Evolutionary conservation across 768 basidiomycete species (phyloP).

Genomic region (Agrocybe praecox): DNA sequence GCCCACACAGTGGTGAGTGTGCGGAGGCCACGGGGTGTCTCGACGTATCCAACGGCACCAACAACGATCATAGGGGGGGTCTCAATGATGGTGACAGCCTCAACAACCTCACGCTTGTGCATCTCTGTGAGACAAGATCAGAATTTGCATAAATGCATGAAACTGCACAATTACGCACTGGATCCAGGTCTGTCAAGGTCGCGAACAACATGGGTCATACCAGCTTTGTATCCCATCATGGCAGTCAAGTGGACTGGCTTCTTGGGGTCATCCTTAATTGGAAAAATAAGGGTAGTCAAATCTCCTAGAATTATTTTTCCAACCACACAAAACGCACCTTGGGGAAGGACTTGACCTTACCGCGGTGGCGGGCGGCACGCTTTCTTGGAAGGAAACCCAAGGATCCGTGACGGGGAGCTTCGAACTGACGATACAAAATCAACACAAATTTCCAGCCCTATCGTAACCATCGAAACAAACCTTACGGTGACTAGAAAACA

Average conservation of each 20-base stretch:
- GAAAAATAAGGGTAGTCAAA: slow-evolving; percentile 7
- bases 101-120: slow-evolving; percentile 99
- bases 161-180: slow-evolving; percentile 62
- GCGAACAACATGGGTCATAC: slow-evolving; percentile 99
- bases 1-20: slow-evolving; percentile 99
- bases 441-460: slow-evolving; percentile 11
- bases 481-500: slow-evolving; percentile 77
- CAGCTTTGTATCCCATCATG: slow-evolving; percentile 99
- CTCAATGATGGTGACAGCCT: slow-evolving; percentile 95
- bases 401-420: slow-evolving; percentile 98
- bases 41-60: slow-evolving; percentile 99
- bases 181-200: slow-evolving; percentile 99
- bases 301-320: not conserved
- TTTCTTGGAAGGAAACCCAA: slow-evolving; percentile 97
- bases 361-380: slow-evolving; percentile 95
- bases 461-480: slow-evolving; percentile 38
- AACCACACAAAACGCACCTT: slow-evolving; percentile 60
- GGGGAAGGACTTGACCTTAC: slow-evolving; percentile 99
- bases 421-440: slow-evolving; percentile 61
- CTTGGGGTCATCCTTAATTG: slow-evolving; percentile 92
- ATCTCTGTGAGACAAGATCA: slow-evolving; percentile 65
- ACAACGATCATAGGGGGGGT: slow-evolving; percentile 96
- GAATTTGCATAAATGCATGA: not conserved
- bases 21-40: slow-evolving; percentile 98
- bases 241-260: slow-evolving; percentile 99